phyloP scores from a whole-genome alignment of 345 rosid genomes.

The Kandelia obovata region DNA sequence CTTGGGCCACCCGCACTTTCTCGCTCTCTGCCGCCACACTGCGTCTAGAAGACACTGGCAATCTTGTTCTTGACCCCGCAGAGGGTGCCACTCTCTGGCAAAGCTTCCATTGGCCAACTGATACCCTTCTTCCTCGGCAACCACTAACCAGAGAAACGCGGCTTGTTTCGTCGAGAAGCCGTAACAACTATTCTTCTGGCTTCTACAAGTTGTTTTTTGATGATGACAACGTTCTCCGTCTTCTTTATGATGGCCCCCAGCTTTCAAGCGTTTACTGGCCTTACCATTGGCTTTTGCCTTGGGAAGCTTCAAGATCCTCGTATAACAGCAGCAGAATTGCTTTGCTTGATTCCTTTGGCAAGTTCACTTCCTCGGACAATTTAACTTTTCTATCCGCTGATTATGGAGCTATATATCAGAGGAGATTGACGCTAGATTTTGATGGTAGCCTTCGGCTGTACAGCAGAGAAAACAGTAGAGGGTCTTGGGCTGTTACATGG shows the following conservation, averaged over 20 bases:
- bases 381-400: conserved; percentile 21
- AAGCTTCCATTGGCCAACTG: conserved; percentile 38
- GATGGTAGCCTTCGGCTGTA: conserved; percentile 42
- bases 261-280: conserved; percentile 19
- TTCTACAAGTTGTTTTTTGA: conserved; percentile 30
- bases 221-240: conserved; percentile 5
- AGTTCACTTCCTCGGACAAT: conserved; percentile 25
- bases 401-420: conserved; percentile 17
- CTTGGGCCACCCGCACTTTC: conserved; percentile 24
- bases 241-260: conserved; percentile 11
- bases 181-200: conserved; percentile 32
- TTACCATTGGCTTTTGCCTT: conserved; percentile 6
- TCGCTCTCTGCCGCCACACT: neutral
- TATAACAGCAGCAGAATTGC: conserved; percentile 35
- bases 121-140: conserved; percentile 41
- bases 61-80: conserved; percentile 19
- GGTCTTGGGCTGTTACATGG: conserved; percentile 32
- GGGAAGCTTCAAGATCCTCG: conserved; percentile 7
- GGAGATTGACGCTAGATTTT: conserved; percentile 36
- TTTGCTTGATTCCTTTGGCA: conserved; percentile 20
- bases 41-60: conserved; percentile 28
- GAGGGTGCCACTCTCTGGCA: conserved; percentile 19
- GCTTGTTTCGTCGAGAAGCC: conserved; percentile 32
- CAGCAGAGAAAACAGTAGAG: conserved; percentile 11
- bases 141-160: conserved; percentile 19